Base-by-base conservation (phyloP, 805 yeast species). In the Pichia exigua region DNA sequence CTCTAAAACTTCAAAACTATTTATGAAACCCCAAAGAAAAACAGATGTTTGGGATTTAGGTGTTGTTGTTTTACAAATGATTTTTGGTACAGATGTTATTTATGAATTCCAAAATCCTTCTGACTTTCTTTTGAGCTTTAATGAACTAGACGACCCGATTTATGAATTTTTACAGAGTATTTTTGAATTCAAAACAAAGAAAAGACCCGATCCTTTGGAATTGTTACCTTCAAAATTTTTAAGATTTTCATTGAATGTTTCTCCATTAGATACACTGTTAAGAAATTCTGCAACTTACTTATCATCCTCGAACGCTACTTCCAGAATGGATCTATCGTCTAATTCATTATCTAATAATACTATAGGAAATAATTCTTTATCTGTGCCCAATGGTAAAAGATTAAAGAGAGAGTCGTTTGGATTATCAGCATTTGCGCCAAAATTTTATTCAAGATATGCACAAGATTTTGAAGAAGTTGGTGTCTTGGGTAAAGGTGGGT, bases 31-130 rank as follows among this genome's bases (percentile, higher is more conserved):
- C 15, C 84, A 84, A 52, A 72, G 90, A 39, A 87, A 89, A 65
- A 83, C 97, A 0, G 99, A 94, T 70, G 85, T 94, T 11, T 94
- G 98, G 98, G 87, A 87, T 61, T 68, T 90, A 41, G 99, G 97
- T 9, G 87, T 87, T 0, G 65, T 86, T 8, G 83, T 92, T 57
- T 74, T 82, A 18, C 81, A 85, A 56, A 71, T 83, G 64, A 73
- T 87, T 4, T 71, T 76, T 44, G 92, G 95, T 0, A 68, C 73
- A 2, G 82, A 79, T 45, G 71, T 76, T 1, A 68, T 79, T 0
- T 73, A 78, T 12, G 78, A 76, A 24, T 85, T 73, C 59, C 69
- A 75, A 4, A 78, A 81, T 1, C 89, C 92, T 0, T 71, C 72
- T 40, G 87, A 82, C n/a, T 85, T 85, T 58, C 68, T 90, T 10